Percentiles rank a stretch among this genome's conserved stretches.
Evolutionary conservation across 2,329 filamentous ascomycete genomes (phyloP).

Genomic region (Orbilia blumenaviensis): DNA sequence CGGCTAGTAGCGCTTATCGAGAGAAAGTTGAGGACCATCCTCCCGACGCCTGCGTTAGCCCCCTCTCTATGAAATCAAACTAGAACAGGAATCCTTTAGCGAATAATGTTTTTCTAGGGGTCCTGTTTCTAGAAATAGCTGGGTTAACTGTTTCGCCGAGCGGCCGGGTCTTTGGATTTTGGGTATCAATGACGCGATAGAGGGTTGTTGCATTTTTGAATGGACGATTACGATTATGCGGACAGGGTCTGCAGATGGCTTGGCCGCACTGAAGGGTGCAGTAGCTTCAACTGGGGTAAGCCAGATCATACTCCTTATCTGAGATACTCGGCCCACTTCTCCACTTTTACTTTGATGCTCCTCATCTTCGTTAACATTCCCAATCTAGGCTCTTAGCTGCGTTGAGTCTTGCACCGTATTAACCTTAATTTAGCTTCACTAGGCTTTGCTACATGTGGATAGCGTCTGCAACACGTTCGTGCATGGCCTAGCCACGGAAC

Average conservation of each 20-base stretch:
- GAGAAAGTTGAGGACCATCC: background rate
- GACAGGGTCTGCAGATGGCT: background rate
- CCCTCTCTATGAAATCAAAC: background rate
- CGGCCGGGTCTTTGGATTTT: background rate
- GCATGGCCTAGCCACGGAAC: no score
- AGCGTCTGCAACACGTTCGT: no score
- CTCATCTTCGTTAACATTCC: background rate
- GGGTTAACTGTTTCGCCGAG: background rate
- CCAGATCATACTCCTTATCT: background rate
- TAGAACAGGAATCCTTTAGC: background rate
- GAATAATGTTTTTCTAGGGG: background rate
- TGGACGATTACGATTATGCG: background rate
- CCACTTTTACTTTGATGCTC: background rate
- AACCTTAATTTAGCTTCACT: no score
- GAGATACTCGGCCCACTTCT: background rate
- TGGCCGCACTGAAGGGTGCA: background rate
- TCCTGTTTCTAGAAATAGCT: background rate
- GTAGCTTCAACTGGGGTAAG: background rate
- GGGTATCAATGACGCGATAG: background rate
- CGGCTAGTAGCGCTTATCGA: background rate
- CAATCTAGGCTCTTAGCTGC: background rate
- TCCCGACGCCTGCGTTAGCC: conserved; percentile 4
- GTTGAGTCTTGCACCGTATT: background rate
- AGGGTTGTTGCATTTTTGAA: background rate
- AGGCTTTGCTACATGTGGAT: no score